Percentiles rank a stretch among this genome's conserved stretches.
phyloP scores from a whole-genome alignment of 2,329 filamentous ascomycete species.

The Tolypocladium tropicale region DNA sequence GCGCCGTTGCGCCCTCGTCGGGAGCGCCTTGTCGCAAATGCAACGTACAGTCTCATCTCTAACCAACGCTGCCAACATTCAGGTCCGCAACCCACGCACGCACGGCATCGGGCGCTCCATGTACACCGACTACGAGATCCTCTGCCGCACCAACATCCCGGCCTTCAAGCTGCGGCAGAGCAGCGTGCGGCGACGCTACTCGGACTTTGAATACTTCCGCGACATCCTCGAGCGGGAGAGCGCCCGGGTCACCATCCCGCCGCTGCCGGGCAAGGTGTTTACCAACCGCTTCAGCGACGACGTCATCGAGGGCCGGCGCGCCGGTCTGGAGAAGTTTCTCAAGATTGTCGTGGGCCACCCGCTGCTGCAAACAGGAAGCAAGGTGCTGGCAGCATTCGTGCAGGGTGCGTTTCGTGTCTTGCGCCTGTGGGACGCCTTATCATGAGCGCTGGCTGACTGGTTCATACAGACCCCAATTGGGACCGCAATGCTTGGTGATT shows the following conservation, averaged over 20 bases:
- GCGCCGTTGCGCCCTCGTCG: background rate
- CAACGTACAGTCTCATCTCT: background rate
- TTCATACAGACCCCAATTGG: constrained; percentile 72
- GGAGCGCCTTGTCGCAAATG: background rate
- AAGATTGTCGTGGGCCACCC: constrained; percentile 97
- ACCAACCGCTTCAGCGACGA: constrained; percentile 97
- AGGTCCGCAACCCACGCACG: constrained; percentile 90
- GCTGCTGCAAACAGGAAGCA: constrained; percentile 91
- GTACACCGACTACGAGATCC: constrained; percentile 98
- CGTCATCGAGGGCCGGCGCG: constrained; percentile 88
- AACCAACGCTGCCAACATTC: constrained; percentile 4
- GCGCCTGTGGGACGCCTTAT: constrained; percentile 1
- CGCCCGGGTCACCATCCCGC: constrained; percentile 89
- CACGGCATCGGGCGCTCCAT: constrained; percentile 90
- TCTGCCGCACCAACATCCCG: constrained; percentile 96
- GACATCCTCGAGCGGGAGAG: constrained; percentile 95
- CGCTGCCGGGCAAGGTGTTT: constrained; percentile 92
- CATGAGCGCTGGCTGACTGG: background rate
- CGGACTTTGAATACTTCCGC: constrained; percentile 97
- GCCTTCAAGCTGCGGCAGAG: constrained; percentile 93
- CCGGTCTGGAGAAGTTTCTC: constrained; percentile 88
- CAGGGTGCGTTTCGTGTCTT: constrained; percentile 53
- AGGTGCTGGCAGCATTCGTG: constrained; percentile 91
- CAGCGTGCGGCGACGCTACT: constrained; percentile 85
- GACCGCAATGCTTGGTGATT: constrained; percentile 78